Evolutionary conservation across 495 filamentous ascomycete genomes (phyloP).

Genomic region (Trypethelium eluteriae): DNA sequence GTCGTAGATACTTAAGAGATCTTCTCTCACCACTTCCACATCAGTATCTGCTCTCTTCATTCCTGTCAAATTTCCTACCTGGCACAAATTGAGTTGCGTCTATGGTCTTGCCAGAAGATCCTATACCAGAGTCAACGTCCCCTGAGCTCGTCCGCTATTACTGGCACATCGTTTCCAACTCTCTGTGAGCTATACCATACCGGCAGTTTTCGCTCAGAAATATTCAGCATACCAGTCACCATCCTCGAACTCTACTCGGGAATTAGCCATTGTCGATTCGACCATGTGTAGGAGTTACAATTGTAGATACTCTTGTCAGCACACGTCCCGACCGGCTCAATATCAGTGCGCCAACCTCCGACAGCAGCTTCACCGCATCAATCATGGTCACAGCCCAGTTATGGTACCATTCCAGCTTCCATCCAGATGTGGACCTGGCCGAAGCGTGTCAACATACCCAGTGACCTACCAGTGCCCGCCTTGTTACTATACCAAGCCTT

Average conservation of each 20-base stretch:
- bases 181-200: no score
- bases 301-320: neutral
- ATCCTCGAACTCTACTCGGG: neutral
- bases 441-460: neutral
- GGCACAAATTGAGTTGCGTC: no score
- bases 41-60: no score
- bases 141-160: no score
- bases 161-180: no score
- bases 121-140: no score
- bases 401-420: neutral
- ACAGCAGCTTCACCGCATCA: conserved; percentile 4
- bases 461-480: neutral
- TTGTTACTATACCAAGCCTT: neutral
- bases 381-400: neutral
- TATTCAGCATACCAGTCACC: neutral
- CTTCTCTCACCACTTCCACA: no score
- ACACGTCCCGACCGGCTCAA: neutral
- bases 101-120: no score
- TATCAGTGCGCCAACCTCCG: neutral
- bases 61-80: no score
- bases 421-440: neutral
- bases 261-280: neutral
- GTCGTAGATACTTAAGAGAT: no score
- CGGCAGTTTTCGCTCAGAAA: neutral
- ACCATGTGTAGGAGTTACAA: conserved; percentile 8